These are phyloP conservation scores for Cutaneotrichosporon cyanovorans DNA, from an alignment of 1,284 basidiomycete species.

Conservation along the genomic window DNA sequence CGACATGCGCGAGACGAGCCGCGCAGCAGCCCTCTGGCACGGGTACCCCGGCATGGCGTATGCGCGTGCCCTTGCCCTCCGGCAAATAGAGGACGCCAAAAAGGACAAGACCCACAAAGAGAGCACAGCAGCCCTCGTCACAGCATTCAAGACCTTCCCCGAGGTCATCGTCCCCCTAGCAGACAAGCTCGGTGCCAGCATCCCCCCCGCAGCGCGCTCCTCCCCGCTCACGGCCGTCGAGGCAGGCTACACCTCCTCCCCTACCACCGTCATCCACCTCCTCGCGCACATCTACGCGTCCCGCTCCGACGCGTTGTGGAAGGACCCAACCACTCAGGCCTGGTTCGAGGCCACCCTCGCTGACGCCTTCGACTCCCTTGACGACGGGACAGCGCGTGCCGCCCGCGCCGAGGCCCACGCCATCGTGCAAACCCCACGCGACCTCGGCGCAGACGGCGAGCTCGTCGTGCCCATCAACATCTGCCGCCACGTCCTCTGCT, in stretches of 20 bases:
- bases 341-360: constrained; percentile 60
- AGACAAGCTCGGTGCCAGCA: constrained; percentile 66
- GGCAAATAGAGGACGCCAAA: constrained; percentile 53
- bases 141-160: constrained; percentile 70
- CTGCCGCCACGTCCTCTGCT: constrained; percentile 67
- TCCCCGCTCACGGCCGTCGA: constrained; percentile 62
- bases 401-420: constrained; percentile 35
- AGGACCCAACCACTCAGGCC: constrained; percentile 55
- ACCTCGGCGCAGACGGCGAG: constrained; percentile 19
- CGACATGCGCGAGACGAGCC: constrained; percentile 40
- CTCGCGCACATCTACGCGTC: constrained; percentile 78
- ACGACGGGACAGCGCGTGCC: constrained; percentile 19
- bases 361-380: constrained; percentile 19
- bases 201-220: constrained; percentile 56
- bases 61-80: constrained; percentile 63
- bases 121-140: constrained; percentile 59
- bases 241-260: constrained; percentile 56
- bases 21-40: constrained; percentile 46
- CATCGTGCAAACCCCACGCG: constrained; percentile 43
- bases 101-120: constrained; percentile 53
- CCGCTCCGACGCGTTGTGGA: constrained; percentile 71
- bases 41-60: constrained; percentile 77
- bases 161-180: constrained; percentile 69
- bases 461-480: constrained; percentile 46
- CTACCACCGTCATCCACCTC: constrained; percentile 50